A percentile compares a stretch with the other conserved stretches of the same genome.
phyloP scores from a whole-genome alignment of 306 rosid genomes.

The Cicer bijugum region DNA sequence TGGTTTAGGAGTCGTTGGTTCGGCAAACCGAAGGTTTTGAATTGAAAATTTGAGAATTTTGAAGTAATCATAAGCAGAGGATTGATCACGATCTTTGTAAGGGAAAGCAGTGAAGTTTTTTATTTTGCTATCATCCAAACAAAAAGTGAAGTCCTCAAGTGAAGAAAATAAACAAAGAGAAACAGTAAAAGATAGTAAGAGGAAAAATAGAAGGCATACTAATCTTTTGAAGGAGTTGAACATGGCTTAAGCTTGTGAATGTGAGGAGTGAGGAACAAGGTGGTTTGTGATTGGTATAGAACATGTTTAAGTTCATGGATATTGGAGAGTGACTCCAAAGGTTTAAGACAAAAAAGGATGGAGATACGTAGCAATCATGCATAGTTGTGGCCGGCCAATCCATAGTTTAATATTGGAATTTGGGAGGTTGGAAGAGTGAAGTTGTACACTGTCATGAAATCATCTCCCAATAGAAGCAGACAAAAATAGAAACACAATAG shows the following conservation, averaged over 20 bases:
- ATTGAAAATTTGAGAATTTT: constrained; percentile 67
- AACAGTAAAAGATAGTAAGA: constrained; percentile 37
- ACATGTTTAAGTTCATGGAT: constrained; percentile 36
- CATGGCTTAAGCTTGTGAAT: constrained; percentile 49
- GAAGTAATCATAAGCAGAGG: constrained; percentile 51
- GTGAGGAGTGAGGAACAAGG: constrained; percentile 45
- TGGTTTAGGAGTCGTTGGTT: constrained; percentile 59
- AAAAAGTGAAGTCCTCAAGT: constrained; percentile 46
- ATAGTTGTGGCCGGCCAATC: constrained; percentile 54
- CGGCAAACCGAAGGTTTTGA: constrained; percentile 67
- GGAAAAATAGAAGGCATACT: constrained; percentile 29
- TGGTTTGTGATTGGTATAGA: constrained; percentile 38
- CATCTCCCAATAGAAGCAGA: constrained; percentile 26
- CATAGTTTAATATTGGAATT: constrained; percentile 36
- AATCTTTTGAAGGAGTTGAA: constrained; percentile 28
- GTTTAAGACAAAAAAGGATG: constrained; percentile 52
- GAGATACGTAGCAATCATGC: constrained; percentile 43
- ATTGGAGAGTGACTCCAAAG: constrained; percentile 44
- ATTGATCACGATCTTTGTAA: constrained; percentile 30
- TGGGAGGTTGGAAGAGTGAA: constrained; percentile 43
- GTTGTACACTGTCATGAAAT: constrained; percentile 25
- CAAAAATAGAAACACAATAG: constrained; percentile 32
- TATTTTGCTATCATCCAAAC: constrained; percentile 57
- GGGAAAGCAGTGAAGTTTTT: constrained; percentile 64
- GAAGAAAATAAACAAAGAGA: constrained; percentile 44